Evolutionary conservation across 2,329 filamentous ascomycete species (phyloP), one percentile per base, ranked within the genome.

Genomic region (Xylaria sp.): DNA sequence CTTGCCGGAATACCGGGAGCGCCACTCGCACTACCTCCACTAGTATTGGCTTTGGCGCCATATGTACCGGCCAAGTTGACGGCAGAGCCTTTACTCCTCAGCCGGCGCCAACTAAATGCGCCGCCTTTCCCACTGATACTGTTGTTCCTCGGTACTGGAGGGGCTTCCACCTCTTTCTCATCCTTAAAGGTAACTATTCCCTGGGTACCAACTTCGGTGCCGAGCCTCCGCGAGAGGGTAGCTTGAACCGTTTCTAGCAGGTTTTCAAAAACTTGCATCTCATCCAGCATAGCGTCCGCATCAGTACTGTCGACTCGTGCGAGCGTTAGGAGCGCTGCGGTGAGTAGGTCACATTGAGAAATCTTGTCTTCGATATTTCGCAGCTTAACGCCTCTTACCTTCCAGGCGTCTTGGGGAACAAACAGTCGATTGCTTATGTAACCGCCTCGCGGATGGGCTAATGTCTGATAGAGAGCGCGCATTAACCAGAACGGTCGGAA

Each of bases 401-500:
- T 88, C 96, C 96, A 99, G 2, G 96, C 93, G 76, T 98, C 94
- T 58, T 92, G 88, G 5, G 96, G 94, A 5, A 99, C 87, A 76
- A 99, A 99, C 0, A 99, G 86, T 73, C 94, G 94, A 25, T 90
- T 95, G 60, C 94, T 97, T 22, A 99, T 77, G 76, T 97, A 99
- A 17, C 94, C 96, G 42, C 96, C 96, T 27, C 93, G 89, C 2
- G 95, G 93, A 75, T 99, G 95, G 20, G 90, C 91, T 50, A 99
- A 88, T 0, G 94, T 97, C 77, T 97, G 93, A 76, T 96, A 97
- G 29, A 99, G 85, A 68, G 92, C 94, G 61, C 96, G 90, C 93
- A 99, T 97, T 50, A 99, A 84, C 96, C 96, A 99, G 79, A 97
- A 99, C 1, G 96, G 96, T 22, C 96, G 90, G n/a, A 98, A 85